Percentiles rank a stretch among this genome's conserved stretches.
phyloP scores from a whole-genome alignment of 306 rosid genomes.

The Gynostemma pentaphyllum region DNA sequence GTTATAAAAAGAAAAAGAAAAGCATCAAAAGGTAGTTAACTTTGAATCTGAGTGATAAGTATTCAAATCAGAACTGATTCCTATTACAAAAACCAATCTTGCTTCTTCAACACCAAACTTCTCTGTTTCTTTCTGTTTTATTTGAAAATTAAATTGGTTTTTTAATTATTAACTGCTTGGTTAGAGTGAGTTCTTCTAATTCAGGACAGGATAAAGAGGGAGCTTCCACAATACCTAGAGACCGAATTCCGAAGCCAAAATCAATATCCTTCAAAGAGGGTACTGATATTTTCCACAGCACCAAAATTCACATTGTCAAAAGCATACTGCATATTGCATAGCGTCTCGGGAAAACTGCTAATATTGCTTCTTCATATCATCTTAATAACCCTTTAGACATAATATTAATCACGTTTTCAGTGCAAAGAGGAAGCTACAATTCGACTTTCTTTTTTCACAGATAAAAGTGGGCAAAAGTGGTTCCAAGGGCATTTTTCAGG shows the following conservation, averaged over 20 bases:
- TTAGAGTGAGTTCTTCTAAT: conserved; percentile 31
- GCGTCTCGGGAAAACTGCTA: not conserved
- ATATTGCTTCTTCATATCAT: not conserved
- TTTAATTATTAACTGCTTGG: conserved; percentile 1
- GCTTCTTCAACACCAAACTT: not conserved
- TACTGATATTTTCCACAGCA: conserved; percentile 4
- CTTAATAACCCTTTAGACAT: not conserved
- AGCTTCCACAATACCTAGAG: conserved; percentile 12
- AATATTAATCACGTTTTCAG: not conserved
- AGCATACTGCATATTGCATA: not conserved
- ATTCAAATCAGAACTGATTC: not conserved
- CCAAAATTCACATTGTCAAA: not conserved
- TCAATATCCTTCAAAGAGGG: conserved; percentile 15
- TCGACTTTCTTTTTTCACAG: not conserved
- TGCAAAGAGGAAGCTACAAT: not conserved
- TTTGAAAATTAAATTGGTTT: not conserved
- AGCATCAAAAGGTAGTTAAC: not conserved
- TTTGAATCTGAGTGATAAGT: not conserved
- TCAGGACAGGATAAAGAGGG: conserved; percentile 16
- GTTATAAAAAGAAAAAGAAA: not conserved
- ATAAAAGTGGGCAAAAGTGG: conserved; percentile 13
- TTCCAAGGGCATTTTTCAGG: conserved; percentile 8
- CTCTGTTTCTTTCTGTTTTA: not conserved
- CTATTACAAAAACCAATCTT: not conserved
- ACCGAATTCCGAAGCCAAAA: conserved; percentile 7